Base-by-base conservation (phyloP, 2,329 filamentous ascomycete genomes). In the Lecanicillium sp. region DNA sequence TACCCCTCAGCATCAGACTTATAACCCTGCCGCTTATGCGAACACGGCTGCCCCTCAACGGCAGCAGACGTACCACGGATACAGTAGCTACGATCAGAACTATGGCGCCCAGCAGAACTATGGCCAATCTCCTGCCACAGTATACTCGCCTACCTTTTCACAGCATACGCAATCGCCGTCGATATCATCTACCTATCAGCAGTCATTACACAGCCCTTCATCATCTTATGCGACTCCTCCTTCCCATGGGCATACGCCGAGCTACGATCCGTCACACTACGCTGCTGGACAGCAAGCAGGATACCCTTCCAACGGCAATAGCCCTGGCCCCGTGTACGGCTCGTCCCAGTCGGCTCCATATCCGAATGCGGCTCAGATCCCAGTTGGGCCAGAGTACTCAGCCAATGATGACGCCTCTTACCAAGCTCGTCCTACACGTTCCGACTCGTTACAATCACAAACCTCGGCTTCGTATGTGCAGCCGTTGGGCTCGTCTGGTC, bases 1-100 rank as follows among this genome's bases (percentile, higher is more conserved):
- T 51, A 64, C 69, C 17, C 71, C 71, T 27, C 22, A 67, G 43
- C n/a, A n/a, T n/a, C 65, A 67, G 43, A 59, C 70, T 27, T 78
- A 79, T 55, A 78, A 78, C 49, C 75, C 75, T 18, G 73, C 74
- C 30, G 73, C 73, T 35, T 79, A 79, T 57, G 71, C 72, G 38
- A 62, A 55, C 45, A 60, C 68, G 18, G 55, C 54, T 19, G 51
- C 55, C 12, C 68, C 70, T 9, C 73, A 77, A 48, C 63, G 73
- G 31, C 69, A 71, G 38, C 56, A 67, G 33, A 70, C 71, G 2
- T 68, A 74, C 41, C 58, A 67, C 33, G 70, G 68, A 19, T 70
- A 69, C 48, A 62, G 52, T 45, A 60, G 51, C 39, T 71, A 72
- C 42, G 56, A 56, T 32, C 64, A 66, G 45, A 54, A 53, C 45